Percentiles rank a stretch among this genome's conserved stretches.
Evolutionary conservation across 2,329 filamentous ascomycete species (phyloP).

Genomic region (Apiospora koreana): DNA sequence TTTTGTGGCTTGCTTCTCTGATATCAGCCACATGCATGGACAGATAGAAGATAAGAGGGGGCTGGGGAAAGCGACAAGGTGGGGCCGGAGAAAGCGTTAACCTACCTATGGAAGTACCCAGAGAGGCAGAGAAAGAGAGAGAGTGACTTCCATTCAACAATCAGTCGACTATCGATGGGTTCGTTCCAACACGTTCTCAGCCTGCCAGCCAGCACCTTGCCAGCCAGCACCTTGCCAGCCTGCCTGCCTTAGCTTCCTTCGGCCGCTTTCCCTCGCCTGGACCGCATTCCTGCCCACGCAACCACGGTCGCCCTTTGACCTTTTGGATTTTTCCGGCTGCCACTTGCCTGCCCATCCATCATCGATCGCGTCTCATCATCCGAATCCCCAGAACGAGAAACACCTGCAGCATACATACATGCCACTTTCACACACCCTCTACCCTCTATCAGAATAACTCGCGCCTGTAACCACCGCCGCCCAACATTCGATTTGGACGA

Average conservation of each 20-base stretch:
- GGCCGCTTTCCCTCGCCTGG: conserved; percentile 2
- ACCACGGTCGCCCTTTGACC: conserved; percentile 3
- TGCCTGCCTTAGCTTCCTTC: neutral
- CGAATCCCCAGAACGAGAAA: conserved; percentile 1
- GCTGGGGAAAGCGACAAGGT: neutral
- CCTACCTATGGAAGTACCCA: too few species aligned
- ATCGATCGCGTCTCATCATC: conserved; percentile 9
- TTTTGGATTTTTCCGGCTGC: conserved; percentile 5
- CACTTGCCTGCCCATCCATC: too few species aligned
- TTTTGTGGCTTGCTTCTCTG: neutral
- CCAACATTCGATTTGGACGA: neutral
- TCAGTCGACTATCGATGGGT: too few species aligned
- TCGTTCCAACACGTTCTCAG: too few species aligned
- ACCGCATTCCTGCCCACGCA: conserved; percentile 4
- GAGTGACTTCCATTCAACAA: too few species aligned
- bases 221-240: too few species aligned
- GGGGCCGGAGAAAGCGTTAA: neutral
- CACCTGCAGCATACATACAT: neutral
- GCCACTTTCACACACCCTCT: too few species aligned
- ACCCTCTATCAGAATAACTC: neutral
- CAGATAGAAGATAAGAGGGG: neutral
- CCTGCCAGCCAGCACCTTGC: too few species aligned
- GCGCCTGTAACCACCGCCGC: neutral
- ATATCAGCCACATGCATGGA: neutral
- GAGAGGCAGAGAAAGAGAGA: too few species aligned